Conservation (phyloP, 352 stramenopile genomes). For the Globisporangium polare region DNA sequence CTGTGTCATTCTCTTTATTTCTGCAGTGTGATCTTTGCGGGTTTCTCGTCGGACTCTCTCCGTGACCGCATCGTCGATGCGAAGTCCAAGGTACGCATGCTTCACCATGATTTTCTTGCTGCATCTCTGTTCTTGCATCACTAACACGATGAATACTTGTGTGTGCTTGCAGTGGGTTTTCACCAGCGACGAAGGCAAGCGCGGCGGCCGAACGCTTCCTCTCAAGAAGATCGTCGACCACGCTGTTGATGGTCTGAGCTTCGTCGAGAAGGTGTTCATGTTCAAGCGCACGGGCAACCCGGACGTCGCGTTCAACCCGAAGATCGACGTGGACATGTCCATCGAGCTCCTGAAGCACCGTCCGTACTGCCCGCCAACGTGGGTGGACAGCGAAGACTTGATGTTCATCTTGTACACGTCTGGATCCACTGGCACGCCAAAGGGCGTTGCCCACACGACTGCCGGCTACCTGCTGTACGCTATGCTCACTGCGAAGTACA, state of each 20-base stretch:
- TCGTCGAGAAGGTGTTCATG: conserved; percentile 94
- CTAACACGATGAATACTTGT: not conserved
- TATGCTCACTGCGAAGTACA: conserved; percentile 91
- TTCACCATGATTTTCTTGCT: not conserved
- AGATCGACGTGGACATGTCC: conserved; percentile 93
- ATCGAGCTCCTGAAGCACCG: conserved; percentile 85
- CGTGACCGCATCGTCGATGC: conserved; percentile 94
- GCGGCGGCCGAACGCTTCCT: conserved; percentile 89
- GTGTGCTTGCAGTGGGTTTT: conserved; percentile 79
- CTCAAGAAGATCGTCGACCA: conserved; percentile 97
- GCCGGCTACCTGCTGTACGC: conserved; percentile 95
- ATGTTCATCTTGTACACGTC: conserved; percentile 99
- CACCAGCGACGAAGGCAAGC: conserved; percentile 92
- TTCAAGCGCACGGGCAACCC: conserved; percentile 88
- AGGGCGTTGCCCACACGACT: conserved; percentile 95
- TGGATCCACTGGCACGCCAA: conserved; percentile 93
- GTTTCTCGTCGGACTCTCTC: conserved; percentile 93
- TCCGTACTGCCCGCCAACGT: conserved; percentile 93
- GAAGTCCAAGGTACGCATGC: conserved; percentile 19
- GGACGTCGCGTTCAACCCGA: conserved; percentile 66
- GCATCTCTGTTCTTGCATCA: not conserved
- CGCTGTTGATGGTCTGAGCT: conserved; percentile 82
- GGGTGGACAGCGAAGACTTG: conserved; percentile 96
- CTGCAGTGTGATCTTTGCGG: conserved; percentile 95
- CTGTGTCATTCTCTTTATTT: not conserved